Evolutionary conservation across 2,329 filamentous ascomycete genomes (phyloP), one percentile per base, ranked within the genome.

Genomic region (Passalora sequoiae): DNA sequence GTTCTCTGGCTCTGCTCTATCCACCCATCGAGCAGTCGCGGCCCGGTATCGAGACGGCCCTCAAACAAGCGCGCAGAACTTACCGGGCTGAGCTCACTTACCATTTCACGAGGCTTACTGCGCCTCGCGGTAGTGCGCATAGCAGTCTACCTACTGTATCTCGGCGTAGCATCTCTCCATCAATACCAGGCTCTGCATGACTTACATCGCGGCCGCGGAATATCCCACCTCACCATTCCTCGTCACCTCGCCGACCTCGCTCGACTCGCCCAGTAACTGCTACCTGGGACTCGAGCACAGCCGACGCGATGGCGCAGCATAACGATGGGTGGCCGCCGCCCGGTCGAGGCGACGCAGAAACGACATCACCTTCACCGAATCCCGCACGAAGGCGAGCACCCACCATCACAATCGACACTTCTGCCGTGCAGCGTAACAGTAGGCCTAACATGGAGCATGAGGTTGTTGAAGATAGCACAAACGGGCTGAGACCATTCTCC

Each of bases 331-430:
- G n/a, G 17, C 13, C 42, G n/a, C 29, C 17, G 15, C 12, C 15
- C 17, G 15, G n/a, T 12, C 15, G 19, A 9, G 31, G 31, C 25
- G 35, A 35, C 27, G 22, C 17, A 39, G 36, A n/a, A 16, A n/a
- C 27, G 8, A 25, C 39, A 32, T 48, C 53, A 37, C 46, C 46
- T 16, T 44, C 50, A 5, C 41, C 47, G 10, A 49, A 40, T 36
- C 51, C 52, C 6, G 44, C 38, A 16, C 44, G 56, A 32, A 42
- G 60, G 25, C 60, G 71, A 42, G 71, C 71, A 46, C 71, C 71
- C 24, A 74, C 71, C 40, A 75, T 75, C 47, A 75, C 71, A 42
- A 73, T 75, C 24, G 50, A 74, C 60, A 74, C 71, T 5, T 73
- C 71, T 49, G 69, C 70, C 46, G 69, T 71, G 40, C 64, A 64